These are phyloP conservation scores for Monilinia polystroma DNA, from an alignment of 2,329 filamentous ascomycete species.

Conservation along the genomic window DNA sequence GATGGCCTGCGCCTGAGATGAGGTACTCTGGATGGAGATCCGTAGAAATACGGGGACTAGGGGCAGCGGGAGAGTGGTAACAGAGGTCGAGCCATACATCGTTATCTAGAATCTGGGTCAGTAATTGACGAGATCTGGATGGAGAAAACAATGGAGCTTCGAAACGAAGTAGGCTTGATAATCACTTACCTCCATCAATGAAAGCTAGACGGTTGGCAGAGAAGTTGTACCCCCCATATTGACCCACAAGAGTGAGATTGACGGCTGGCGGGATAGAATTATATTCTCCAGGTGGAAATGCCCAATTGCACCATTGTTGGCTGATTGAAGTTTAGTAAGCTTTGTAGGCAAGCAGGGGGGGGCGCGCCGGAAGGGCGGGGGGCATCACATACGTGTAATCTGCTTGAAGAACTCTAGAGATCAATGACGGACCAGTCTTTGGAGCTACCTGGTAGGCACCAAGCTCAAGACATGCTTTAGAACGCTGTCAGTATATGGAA, in stretches of 20 bases:
- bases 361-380: no score
- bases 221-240: constrained; percentile 50
- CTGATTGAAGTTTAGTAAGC: constrained; percentile 13
- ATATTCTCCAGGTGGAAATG: constrained; percentile 49
- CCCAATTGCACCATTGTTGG: constrained; percentile 53
- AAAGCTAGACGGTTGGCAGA: constrained; percentile 49
- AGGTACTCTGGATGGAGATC: constrained; percentile 50
- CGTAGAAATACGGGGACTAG: constrained; percentile 42
- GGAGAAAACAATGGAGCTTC: not conserved
- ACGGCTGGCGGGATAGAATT: constrained; percentile 48
- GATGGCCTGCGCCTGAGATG: constrained; percentile 52
- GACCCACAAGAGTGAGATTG: constrained; percentile 45
- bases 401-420: constrained; percentile 49
- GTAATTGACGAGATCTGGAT: not conserved
- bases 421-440: constrained; percentile 45
- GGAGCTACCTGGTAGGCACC: constrained; percentile 52
- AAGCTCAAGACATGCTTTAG: constrained; percentile 46
- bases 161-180: not conserved
- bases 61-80: constrained; percentile 49
- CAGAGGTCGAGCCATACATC: constrained; percentile 54
- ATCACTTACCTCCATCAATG: constrained; percentile 48
- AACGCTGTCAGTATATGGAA: constrained; percentile 2
- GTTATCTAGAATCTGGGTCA: constrained; percentile 27
- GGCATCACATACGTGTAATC: constrained; percentile 48
- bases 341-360: not conserved